phyloP scores from a whole-genome alignment of 257 asterid species.

The Cinchona pubescens region DNA sequence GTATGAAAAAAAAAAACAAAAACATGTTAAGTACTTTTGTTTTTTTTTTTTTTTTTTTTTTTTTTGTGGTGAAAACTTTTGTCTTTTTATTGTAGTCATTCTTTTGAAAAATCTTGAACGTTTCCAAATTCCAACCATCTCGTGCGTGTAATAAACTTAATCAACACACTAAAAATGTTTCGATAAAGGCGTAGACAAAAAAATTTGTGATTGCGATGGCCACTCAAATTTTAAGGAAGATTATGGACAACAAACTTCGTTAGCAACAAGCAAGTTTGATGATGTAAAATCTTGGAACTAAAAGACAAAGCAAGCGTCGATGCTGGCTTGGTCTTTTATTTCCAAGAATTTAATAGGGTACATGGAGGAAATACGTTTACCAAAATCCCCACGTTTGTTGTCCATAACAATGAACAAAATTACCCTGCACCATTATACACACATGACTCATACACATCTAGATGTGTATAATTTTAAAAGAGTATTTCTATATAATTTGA shows the following conservation, averaged over 20 bases:
- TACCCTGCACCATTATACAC: too few species aligned
- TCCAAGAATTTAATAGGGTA: background rate
- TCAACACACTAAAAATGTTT: background rate
- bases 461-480: too few species aligned
- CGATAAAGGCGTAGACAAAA: background rate
- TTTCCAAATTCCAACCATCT: background rate
- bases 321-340: background rate
- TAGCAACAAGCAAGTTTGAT: background rate
- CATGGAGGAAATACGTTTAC: too few species aligned
- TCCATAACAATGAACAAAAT: too few species aligned
- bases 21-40: background rate
- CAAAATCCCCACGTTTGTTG: too few species aligned
- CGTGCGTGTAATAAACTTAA: background rate
- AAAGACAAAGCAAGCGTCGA: background rate
- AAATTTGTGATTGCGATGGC: constrained; percentile 1
- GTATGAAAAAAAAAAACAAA: background rate
- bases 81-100: constrained; percentile 7
- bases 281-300: background rate
- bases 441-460: too few species aligned
- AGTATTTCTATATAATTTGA: too few species aligned
- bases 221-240: background rate
- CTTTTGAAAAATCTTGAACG: background rate
- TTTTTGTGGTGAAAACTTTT: background rate
- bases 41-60: background rate
- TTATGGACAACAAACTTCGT: background rate